Evolutionary conservation across 1,284 basidiomycete genomes (phyloP).

Genomic region (Cryptococcus sp.): DNA sequence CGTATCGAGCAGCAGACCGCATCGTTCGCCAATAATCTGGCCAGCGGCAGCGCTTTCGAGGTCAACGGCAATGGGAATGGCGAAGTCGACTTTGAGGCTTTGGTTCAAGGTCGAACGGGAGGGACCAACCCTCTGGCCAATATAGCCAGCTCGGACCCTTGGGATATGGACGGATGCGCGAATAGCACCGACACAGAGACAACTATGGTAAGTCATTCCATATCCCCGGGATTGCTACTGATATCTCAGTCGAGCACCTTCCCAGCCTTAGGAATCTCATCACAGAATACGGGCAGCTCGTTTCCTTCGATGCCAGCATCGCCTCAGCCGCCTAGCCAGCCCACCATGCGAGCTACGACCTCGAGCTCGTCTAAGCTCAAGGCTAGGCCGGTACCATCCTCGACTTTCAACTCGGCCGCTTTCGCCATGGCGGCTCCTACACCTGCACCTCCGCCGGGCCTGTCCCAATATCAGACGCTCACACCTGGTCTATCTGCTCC

Average conservation of each 20-base stretch:
- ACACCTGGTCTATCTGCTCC: slow-evolving; percentile 1
- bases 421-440: slow-evolving; percentile 16
- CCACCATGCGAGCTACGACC: background rate
- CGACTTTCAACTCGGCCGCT: slow-evolving; percentile 35
- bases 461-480: no score
- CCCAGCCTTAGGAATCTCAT: slow-evolving; percentile 11
- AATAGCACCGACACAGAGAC: slow-evolving; percentile 17
- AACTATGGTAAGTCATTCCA: slow-evolving; percentile 17
- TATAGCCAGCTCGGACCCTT: slow-evolving; percentile 25
- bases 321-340: background rate
- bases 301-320: slow-evolving; percentile 7
- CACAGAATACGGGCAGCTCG: slow-evolving; percentile 3
- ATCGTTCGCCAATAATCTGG: slow-evolving; percentile 15
- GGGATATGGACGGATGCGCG: slow-evolving; percentile 41
- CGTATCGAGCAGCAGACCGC: slow-evolving; percentile 43
- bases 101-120: slow-evolving; percentile 35
- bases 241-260: slow-evolving; percentile 13
- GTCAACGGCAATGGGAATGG: slow-evolving; percentile 23
- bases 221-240: background rate
- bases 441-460: slow-evolving; percentile 6
- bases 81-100: slow-evolving; percentile 46
- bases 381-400: slow-evolving; percentile 34
- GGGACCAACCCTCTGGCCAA: slow-evolving; percentile 3
- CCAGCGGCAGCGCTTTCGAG: slow-evolving; percentile 16
- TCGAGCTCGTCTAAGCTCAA: slow-evolving; percentile 19